A percentile compares a stretch with the other conserved stretches of the same genome.
Evolutionary conservation across 768 basidiomycete genomes (phyloP).

Genomic region (Suillus discolor): DNA sequence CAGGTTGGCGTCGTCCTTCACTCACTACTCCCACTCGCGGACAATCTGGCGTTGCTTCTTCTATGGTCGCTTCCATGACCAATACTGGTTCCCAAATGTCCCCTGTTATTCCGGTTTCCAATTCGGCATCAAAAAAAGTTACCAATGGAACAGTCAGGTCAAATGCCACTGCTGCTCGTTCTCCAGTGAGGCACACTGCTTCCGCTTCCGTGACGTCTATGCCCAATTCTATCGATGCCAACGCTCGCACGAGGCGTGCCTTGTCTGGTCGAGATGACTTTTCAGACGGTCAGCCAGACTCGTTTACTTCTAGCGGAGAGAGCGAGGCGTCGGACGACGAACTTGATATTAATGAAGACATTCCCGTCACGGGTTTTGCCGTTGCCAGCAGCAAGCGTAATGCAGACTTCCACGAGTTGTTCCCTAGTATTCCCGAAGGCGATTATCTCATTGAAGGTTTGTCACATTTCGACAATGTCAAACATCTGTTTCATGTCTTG

Average conservation of each 20-base stretch:
- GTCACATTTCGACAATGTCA: background rate
- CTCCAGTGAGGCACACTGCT: constrained; percentile 6
- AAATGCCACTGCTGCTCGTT: constrained; percentile 10
- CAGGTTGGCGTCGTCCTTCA: constrained; percentile 19
- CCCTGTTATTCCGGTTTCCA: constrained; percentile 38
- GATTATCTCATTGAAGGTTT: constrained; percentile 97
- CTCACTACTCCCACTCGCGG: constrained; percentile 25
- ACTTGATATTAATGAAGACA: constrained; percentile 49
- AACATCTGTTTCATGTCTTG: background rate
- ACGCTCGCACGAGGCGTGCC: constrained; percentile 19
- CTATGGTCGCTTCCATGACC: constrained; percentile 43
- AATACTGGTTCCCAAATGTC: constrained; percentile 53
- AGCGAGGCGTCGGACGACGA: constrained; percentile 38
- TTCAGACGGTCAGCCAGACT: constrained; percentile 31
- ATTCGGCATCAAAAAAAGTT: constrained; percentile 22
- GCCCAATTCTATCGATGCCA: constrained; percentile 10
- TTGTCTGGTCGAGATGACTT: constrained; percentile 25
- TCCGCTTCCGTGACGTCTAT: constrained; percentile 17
- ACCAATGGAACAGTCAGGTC: constrained; percentile 19
- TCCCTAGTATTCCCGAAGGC: constrained; percentile 86
- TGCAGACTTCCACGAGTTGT: constrained; percentile 94
- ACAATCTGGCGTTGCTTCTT: constrained; percentile 47
- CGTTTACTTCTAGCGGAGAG: constrained; percentile 27
- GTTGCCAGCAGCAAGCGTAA: constrained; percentile 95
- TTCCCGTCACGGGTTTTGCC: constrained; percentile 94